Base-by-base conservation (phyloP, 192 early-diverging fungal genomes). In the Allomyces javanicus region DNA sequence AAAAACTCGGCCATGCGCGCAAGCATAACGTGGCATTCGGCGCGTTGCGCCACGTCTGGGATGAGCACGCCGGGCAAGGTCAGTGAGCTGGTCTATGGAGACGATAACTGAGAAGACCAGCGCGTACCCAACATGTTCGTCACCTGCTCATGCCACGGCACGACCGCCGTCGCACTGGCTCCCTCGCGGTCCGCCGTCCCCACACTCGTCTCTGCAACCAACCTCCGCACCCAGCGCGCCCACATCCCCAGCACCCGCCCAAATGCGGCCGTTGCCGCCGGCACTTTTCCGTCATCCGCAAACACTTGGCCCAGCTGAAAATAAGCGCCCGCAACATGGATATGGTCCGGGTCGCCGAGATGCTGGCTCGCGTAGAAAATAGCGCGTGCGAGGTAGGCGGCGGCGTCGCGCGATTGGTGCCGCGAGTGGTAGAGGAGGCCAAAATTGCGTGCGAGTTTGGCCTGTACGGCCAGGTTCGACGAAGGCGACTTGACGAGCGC, bases 401-500 rank as follows among this genome's bases (percentile, higher is more conserved):
- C 25, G 9, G 81, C 81, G 66, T 76, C 73, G 4, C 69, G 67
- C 23, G 63, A 67, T 22, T 73, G 67, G 26, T 74, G 75, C 61
- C 74, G 72, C 14, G 66, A 63, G 21, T 66, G 62, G 68, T 79
- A 83, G 61, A 83, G 69, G 25, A 82, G 67, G 10, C 81, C 81
- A 66, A 83, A 79, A 67, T 83, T 83, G 40, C 81, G 43, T 64
- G 81, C 71, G 62, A 83, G 67, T 68, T 84, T 73, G 17, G 74
- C 68, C 43, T 69, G 63, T 4, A 83, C 70, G 50, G n/a, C 64
- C 3, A 40, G 67, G 33, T 10, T 25, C 17, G 22, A 66, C 63
- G 62, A 19, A 65, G 62, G 26, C 40, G 64, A 65, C 63, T 81
- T 81, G 55, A 83, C 66, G 12, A 83, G 63, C 23, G 81, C 80